Evolutionary conservation across 306 rosid genomes (phyloP).

Genomic region (Cicer judaicum): DNA sequence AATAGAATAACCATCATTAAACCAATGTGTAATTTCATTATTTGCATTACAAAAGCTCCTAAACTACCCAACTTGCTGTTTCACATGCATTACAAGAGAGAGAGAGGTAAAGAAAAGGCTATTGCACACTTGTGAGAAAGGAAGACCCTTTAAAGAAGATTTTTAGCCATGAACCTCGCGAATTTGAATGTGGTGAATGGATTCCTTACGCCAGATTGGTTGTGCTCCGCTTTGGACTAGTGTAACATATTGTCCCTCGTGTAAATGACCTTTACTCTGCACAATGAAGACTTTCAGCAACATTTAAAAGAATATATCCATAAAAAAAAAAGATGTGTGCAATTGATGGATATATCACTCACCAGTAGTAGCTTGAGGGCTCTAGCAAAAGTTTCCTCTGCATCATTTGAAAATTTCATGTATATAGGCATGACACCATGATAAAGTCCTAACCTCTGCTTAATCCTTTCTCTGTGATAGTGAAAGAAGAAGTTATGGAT

Average conservation of each 20-base stretch:
- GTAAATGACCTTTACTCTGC: constrained; percentile 73
- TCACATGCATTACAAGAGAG: constrained; percentile 34
- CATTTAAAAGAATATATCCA: constrained; percentile 24
- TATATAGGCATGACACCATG: constrained; percentile 82
- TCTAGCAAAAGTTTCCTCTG: constrained; percentile 87
- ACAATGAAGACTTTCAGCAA: constrained; percentile 38
- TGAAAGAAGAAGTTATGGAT: constrained; percentile 33
- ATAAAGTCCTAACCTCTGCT: constrained; percentile 80
- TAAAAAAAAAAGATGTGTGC: constrained; percentile 21
- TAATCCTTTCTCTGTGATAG: constrained; percentile 71
- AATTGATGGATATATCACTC: constrained; percentile 41
- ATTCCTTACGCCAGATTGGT: constrained; percentile 91
- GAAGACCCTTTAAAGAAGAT: constrained; percentile 38
- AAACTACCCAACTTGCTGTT: constrained; percentile 21
- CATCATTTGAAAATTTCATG: constrained; percentile 86
- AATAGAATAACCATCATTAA: too few relatives aligned
- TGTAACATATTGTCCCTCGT: constrained; percentile 73
- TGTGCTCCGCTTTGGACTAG: constrained; percentile 98
- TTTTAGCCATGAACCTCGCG: constrained; percentile 72
- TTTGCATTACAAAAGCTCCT: constrained; percentile 26
- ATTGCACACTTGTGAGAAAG: constrained; percentile 8
- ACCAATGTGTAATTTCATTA: background rate
- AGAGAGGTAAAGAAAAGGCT: background rate
- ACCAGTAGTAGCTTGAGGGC: constrained; percentile 82
- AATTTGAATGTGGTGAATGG: constrained; percentile 93